These are phyloP conservation scores for Multifurca ochricompacta DNA, from an alignment of 768 basidiomycete species.

Conservation along the genomic window DNA sequence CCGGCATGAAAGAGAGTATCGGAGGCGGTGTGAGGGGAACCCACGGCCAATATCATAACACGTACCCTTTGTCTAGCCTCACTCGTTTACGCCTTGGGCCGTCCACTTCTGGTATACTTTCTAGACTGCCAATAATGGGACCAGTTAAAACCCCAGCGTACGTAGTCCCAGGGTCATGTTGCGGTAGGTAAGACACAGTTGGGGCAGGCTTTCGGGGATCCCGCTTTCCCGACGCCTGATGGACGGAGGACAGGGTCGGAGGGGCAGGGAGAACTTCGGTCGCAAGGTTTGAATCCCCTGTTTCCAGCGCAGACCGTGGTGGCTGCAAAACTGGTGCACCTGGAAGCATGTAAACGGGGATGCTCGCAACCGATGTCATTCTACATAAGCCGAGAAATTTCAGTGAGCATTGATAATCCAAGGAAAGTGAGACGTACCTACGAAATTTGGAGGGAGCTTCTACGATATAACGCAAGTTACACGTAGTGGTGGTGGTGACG, in stretches of 20 bases:
- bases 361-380: conserved; percentile 68
- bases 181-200: conserved; percentile 71
- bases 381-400: conserved; percentile 9
- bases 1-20: neutral
- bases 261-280: conserved; percentile 89
- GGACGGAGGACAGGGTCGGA: conserved; percentile 62
- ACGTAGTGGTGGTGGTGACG: conserved; percentile 16
- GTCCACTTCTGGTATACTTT: conserved; percentile 47
- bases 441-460: conserved; percentile 5
- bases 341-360: conserved; percentile 66
- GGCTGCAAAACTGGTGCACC: conserved; percentile 70
- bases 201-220: conserved; percentile 71
- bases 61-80: conserved; percentile 67
- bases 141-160: conserved; percentile 71
- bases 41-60: conserved; percentile 20
- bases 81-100: conserved; percentile 66
- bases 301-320: conserved; percentile 74
- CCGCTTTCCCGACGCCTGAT: conserved; percentile 59
- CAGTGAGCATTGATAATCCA: conserved; percentile 1
- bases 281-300: conserved; percentile 47
- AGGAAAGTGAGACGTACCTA: neutral
- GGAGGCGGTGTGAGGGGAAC: neutral
- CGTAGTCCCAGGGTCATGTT: conserved; percentile 81
- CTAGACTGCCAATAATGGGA: conserved; percentile 35
- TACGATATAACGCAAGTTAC: conserved; percentile 15